Evolutionary conservation across 495 filamentous ascomycete species (phyloP), one percentile per base, ranked within the genome.

Genomic region (Achaetomiella virescens): DNA sequence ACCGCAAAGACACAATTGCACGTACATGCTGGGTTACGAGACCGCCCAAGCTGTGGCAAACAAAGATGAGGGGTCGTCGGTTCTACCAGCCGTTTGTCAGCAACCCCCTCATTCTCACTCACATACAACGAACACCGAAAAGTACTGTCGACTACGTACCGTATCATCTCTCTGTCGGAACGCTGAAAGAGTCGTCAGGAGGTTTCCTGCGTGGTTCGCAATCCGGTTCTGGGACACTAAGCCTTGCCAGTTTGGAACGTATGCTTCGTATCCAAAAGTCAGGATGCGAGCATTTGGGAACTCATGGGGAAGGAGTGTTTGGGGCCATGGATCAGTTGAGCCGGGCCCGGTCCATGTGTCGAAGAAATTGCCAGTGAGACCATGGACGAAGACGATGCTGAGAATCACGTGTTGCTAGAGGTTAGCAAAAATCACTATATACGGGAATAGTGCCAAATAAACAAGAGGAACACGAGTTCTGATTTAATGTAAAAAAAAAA

Each of bases 21-120:
- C 61, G 8, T 52, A 65, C 64, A 62, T 64, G 51, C 41, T 77
- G 57, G 52, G 65, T 70, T 0, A 78, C 71, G 0, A 78, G 63
- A 36, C 75, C 74, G 12, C 53, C 58, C 57, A 80, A 70, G 43
- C 62, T 70, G 10, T 67, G 59, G 62, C 55, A 77, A 17, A 66
- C 58, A 41, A 68, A 65, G 45, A 68, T 61, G 6, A 68, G 64
- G 44, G 60, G 60, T 37, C 58, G 63, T 55, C 57, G 61, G 35
- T 54, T 59, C 58, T 63, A 36, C n/a, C 24, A 14, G 5, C 36
- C 21, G 17, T 54, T 21, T 58, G 49, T 31, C 53, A 31, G 40
- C n/a, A 3, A 35, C 27, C 18, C 6, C 11, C 6, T n/a, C 37
- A 44, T 44, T 4, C 29, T 8, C 25, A 42, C 50, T 22, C 46